Conservation (phyloP, 306 rosid species). For the Myrica gale region DNA sequence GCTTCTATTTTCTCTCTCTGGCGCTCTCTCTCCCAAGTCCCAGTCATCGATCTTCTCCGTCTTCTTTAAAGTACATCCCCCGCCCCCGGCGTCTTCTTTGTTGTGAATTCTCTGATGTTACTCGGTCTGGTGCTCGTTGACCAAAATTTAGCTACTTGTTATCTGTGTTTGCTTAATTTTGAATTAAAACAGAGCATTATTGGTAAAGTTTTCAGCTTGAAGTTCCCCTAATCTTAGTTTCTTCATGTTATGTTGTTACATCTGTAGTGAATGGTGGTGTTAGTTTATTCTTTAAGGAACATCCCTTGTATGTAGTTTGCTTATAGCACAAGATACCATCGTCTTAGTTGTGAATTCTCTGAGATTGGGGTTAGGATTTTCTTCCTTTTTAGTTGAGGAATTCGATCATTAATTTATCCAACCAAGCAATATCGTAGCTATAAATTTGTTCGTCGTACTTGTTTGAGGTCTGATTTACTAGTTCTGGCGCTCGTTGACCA, state of each 20-base stretch:
- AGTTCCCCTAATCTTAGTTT: not conserved
- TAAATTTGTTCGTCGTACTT: not conserved
- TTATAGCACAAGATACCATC: no score
- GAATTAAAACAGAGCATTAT: no score
- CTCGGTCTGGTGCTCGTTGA: not conserved
- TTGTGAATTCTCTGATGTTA: not conserved
- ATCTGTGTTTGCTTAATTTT: not conserved
- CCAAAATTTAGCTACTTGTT: not conserved
- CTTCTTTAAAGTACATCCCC: not conserved
- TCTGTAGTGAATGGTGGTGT: no score
- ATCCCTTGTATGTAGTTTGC: no score
- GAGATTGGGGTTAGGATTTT: not conserved
- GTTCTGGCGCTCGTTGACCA: not conserved
- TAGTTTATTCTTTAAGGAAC: no score
- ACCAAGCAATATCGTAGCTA: not conserved
- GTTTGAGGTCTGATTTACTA: not conserved
- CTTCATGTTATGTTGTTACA: no score
- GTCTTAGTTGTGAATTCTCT: not conserved
- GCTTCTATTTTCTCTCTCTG: not conserved
- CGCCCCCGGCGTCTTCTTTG: not conserved
- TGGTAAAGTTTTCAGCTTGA: not conserved
- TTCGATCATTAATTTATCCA: no score
- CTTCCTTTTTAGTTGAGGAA: not conserved
- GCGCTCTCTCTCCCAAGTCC: not conserved
- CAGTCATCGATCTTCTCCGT: not conserved